A percentile compares a stretch with the other conserved stretches of the same genome.
These are phyloP conservation scores for Cucurbita pepo DNA, from an alignment of 306 rosid genomes.

Conservation along the genomic window DNA sequence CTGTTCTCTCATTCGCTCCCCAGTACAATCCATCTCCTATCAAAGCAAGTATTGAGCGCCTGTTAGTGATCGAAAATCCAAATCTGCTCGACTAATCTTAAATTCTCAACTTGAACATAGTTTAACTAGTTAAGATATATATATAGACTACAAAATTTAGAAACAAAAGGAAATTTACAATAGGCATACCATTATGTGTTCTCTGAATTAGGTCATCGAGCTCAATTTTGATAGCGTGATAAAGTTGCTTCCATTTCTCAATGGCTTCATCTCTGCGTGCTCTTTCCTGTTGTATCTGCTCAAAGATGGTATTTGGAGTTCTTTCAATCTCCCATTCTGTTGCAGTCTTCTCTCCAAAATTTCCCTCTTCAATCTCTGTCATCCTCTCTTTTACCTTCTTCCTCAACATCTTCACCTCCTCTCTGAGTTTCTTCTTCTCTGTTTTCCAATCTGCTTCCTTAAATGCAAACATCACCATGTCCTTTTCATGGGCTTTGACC, in stretches of 20 bases:
- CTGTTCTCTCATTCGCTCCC: constrained; percentile 64
- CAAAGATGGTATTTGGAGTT: constrained; percentile 23
- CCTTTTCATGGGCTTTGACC: constrained; percentile 41
- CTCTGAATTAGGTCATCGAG: constrained; percentile 90
- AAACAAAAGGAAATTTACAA: neutral
- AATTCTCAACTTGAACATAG: neutral
- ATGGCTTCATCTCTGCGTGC: constrained; percentile 69
- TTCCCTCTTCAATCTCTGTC: constrained; percentile 33
- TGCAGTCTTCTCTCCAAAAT: constrained; percentile 16
- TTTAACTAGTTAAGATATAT: neutral
- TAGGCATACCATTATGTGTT: constrained; percentile 34
- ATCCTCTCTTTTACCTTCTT: constrained; percentile 31
- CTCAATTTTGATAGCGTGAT: constrained; percentile 70
- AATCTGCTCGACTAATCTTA: neutral
- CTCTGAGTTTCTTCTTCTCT: constrained; percentile 59
- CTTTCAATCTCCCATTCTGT: constrained; percentile 40
- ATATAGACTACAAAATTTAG: no score
- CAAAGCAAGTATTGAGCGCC: neutral
- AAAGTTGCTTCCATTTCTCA: constrained; percentile 92
- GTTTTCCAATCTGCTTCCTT: constrained; percentile 84
- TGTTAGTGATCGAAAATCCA: neutral
- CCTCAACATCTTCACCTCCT: constrained; percentile 55
- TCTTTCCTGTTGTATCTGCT: constrained; percentile 62
- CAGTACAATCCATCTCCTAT: constrained; percentile 46
- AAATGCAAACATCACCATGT: constrained; percentile 51